Evolutionary conservation across 1,284 basidiomycete genomes (phyloP).

Genomic region (Gomphus sp.): DNA sequence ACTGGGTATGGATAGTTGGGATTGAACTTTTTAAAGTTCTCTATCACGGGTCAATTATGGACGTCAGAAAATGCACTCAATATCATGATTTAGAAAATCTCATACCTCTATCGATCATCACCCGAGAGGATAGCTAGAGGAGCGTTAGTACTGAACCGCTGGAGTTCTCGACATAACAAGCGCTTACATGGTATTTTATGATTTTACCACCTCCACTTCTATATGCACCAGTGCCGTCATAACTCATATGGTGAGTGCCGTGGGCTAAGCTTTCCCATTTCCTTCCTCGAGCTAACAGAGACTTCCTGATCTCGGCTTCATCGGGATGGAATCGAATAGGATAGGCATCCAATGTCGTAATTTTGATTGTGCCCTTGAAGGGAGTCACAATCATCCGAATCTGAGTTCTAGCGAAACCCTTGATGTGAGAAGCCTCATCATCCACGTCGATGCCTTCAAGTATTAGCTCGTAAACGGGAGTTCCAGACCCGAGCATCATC

Average conservation of each 20-base stretch:
- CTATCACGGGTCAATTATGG: slow-evolving; percentile 15
- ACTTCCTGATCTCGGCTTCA: slow-evolving; percentile 25
- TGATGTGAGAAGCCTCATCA: slow-evolving; percentile 17
- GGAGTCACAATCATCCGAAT: slow-evolving; percentile 28
- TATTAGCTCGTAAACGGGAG: slow-evolving; percentile 27
- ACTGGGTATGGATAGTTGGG: slow-evolving; percentile 35
- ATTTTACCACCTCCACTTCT: slow-evolving; percentile 24
- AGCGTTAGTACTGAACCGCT: slow-evolving; percentile 9
- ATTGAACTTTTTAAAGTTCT: slow-evolving; percentile 39
- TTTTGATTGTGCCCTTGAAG: slow-evolving; percentile 40
- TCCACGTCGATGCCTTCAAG: slow-evolving; percentile 43
- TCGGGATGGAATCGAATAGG: slow-evolving; percentile 41
- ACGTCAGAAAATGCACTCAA: background rate
- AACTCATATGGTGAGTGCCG: slow-evolving; percentile 47
- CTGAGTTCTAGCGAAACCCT: slow-evolving; percentile 31
- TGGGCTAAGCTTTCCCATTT: slow-evolving; percentile 39
- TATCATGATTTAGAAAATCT: background rate
- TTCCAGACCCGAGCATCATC: slow-evolving; percentile 12
- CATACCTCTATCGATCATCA: slow-evolving; percentile 49
- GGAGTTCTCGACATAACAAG: slow-evolving; percentile 1
- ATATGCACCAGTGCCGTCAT: slow-evolving; percentile 34
- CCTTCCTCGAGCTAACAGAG: slow-evolving; percentile 36
- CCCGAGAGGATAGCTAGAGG: slow-evolving; percentile 20
- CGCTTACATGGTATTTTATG: slow-evolving; percentile 35
- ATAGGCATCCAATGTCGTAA: slow-evolving; percentile 38